Evolutionary conservation across 2,329 filamentous ascomycete species (phyloP).

Genomic region (Chrysoporthe puriensis): DNA sequence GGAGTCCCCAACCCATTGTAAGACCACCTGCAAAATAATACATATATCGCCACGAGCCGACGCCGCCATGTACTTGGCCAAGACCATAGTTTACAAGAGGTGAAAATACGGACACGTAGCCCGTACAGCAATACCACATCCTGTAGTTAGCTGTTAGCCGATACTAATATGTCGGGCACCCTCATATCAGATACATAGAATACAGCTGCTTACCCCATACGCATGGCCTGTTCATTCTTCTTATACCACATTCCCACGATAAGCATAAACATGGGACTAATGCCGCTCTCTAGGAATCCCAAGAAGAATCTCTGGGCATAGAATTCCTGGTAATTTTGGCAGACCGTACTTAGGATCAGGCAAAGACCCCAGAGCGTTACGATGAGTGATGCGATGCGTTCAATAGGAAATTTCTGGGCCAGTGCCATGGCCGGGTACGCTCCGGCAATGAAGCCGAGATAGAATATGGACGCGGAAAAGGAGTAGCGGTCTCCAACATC

Average conservation of each 20-base stretch:
- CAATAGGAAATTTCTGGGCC: conserved; percentile 50
- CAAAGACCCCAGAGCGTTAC: conserved; percentile 43
- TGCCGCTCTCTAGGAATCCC: conserved; percentile 58
- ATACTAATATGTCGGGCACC: neutral
- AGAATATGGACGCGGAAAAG: conserved; percentile 50
- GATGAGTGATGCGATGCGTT: conserved; percentile 46
- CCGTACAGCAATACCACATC: conserved; percentile 48
- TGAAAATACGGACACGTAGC: conserved; percentile 49
- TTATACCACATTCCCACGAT: conserved; percentile 50
- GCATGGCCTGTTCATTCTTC: conserved; percentile 45
- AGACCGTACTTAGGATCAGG: conserved; percentile 43
- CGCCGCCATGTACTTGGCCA: conserved; percentile 45
- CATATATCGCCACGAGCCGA: conserved; percentile 47
- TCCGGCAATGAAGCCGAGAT: conserved; percentile 52
- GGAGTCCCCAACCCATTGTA: conserved; percentile 44
- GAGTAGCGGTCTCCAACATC: conserved; percentile 47
- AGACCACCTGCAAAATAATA: conserved; percentile 46
- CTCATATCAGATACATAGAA: neutral
- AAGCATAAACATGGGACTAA: conserved; percentile 61
- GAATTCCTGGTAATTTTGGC: conserved; percentile 42
- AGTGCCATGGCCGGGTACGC: conserved; percentile 47
- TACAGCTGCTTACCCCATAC: conserved; percentile 35
- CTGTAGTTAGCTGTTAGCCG: neutral
- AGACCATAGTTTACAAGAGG: conserved; percentile 53
- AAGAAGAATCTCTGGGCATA: conserved; percentile 57